phyloP scores from a whole-genome alignment of 1,284 basidiomycete species.

The Grifola frondosa region DNA sequence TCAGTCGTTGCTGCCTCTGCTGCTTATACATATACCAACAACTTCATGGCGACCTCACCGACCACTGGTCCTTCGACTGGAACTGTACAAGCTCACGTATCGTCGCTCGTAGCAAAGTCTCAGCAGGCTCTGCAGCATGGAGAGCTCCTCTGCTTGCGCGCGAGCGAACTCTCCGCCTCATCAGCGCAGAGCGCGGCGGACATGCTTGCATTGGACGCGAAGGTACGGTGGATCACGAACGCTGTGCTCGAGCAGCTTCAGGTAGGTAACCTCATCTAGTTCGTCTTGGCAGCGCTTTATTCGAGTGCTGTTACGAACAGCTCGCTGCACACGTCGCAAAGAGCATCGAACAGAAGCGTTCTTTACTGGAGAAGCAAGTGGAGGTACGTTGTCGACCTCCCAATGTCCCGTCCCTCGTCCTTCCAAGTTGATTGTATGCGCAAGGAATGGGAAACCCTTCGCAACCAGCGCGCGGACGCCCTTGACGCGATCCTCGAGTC shows the following conservation, averaged over 20 bases:
- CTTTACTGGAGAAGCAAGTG: slow-evolving; percentile 55
- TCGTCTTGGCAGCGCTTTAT: not conserved
- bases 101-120: slow-evolving; percentile 74
- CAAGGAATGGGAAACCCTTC: slow-evolving; percentile 69
- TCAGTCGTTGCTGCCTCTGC: too few species aligned
- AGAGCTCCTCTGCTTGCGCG: slow-evolving; percentile 66
- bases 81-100: slow-evolving; percentile 43
- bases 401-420: not conserved
- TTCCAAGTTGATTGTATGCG: not conserved
- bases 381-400: slow-evolving; percentile 43
- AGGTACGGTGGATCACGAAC: slow-evolving; percentile 70
- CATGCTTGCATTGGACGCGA: slow-evolving; percentile 73
- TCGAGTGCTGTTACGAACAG: slow-evolving; percentile 34
- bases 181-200: slow-evolving; percentile 66
- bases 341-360: slow-evolving; percentile 68
- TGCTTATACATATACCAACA: too few species aligned
- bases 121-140: slow-evolving; percentile 78
- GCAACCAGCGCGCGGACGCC: slow-evolving; percentile 54
- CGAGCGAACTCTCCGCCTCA: slow-evolving; percentile 55
- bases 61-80: slow-evolving; percentile 33
- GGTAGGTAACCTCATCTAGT: slow-evolving; percentile 37
- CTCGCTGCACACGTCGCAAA: slow-evolving; percentile 70
- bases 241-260: slow-evolving; percentile 73
- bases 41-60: too few species aligned
- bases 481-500: slow-evolving; percentile 71